Base-by-base conservation (phyloP, 2,329 filamentous ascomycete species). In the Septoria linicola region DNA sequence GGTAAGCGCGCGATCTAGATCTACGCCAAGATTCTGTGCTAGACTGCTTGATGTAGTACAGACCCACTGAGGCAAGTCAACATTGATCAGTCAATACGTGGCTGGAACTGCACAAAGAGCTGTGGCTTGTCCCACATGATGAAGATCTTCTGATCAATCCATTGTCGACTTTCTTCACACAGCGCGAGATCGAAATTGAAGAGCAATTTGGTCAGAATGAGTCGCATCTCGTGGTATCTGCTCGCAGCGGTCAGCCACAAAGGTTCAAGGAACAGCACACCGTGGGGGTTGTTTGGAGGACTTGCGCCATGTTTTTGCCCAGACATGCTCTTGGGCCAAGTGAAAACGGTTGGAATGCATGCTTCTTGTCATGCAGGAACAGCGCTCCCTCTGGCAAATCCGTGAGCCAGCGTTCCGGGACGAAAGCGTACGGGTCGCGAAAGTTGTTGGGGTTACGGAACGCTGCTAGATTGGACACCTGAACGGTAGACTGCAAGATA, bases 331-430 rank as follows among this genome's bases (percentile, higher is more conserved):
- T 58, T 3, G 70, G 66, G 1, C 71, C 71, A 25, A 65, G 57
- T 5, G 61, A 62, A 53, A 69, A 69, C 0, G 66, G 65, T 53
- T 66, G 63, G 13, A 64, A 49, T 2, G 53, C 59, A 13, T 59
- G 51, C 21, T 62, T 64, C 30, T 63, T 62, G 51, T 68, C 66
- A 8, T 53, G 34, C 1, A 45, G 45, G 27, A 59, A 62, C 20
- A 31, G 47, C 41, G 13, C 48, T 1, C 51, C 41, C 19, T 66
- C 63, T 1, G 63, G 62, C 11, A n/a, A 34, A 17, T 63, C 45
- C 2, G 48, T 41, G 14, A 67, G 49, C 71, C 71, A 76, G 8
- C 73, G 61, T 37, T 73, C 69, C 1, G 72, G 71, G 1, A 66
- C 52, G 50, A 68, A 68, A 0, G 19, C 14, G 30, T 61, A 51